Conservation (phyloP, 805 yeast genomes). For the Yarrowia bubula region DNA sequence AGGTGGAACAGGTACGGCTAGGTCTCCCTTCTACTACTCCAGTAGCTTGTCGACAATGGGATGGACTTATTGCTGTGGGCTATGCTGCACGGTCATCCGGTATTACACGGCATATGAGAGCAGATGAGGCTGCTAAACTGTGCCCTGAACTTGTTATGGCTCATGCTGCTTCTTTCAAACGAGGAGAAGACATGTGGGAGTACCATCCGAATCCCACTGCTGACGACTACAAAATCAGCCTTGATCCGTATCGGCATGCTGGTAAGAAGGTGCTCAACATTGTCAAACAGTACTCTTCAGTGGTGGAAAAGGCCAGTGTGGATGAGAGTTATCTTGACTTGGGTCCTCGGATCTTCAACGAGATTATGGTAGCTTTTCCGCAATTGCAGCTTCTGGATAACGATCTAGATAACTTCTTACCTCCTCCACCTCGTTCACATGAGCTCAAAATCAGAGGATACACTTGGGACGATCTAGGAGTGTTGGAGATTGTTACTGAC, state of each 20-base stretch:
- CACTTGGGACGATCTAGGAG: slow-evolving; percentile 6
- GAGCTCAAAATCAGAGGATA: slow-evolving; percentile 12
- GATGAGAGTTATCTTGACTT: slow-evolving; percentile 90
- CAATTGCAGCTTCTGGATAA: slow-evolving; percentile 36
- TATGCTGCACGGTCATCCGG: slow-evolving; percentile 83
- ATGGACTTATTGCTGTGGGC: slow-evolving; percentile 76
- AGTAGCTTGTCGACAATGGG: slow-evolving; percentile 94
- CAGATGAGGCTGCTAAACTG: slow-evolving; percentile 64
- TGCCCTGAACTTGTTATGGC: slow-evolving; percentile 77
- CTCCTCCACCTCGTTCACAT: slow-evolving; percentile 44
- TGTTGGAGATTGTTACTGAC: slow-evolving; percentile 2
- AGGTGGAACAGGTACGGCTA: slow-evolving; percentile 78
- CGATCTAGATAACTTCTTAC: slow-evolving; percentile 41
- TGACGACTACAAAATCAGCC: slow-evolving; percentile 70
- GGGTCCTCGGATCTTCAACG: slow-evolving; percentile 58
- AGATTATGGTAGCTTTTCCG: slow-evolving; percentile 50
- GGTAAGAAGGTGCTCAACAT: slow-evolving; percentile 73
- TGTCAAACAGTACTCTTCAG: slow-evolving; percentile 58
- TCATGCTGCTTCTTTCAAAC: slow-evolving; percentile 90
- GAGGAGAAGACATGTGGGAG: slow-evolving; percentile 82
- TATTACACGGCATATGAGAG: slow-evolving; percentile 70
- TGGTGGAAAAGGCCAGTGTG: slow-evolving; percentile 90
- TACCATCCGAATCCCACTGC: slow-evolving; percentile 58
- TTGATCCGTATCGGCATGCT: slow-evolving; percentile 89
- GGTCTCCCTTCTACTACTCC: slow-evolving; percentile 68